Evolutionary conservation across 257 asterid species (phyloP).

Genomic region (Solanum ossicruentum): DNA sequence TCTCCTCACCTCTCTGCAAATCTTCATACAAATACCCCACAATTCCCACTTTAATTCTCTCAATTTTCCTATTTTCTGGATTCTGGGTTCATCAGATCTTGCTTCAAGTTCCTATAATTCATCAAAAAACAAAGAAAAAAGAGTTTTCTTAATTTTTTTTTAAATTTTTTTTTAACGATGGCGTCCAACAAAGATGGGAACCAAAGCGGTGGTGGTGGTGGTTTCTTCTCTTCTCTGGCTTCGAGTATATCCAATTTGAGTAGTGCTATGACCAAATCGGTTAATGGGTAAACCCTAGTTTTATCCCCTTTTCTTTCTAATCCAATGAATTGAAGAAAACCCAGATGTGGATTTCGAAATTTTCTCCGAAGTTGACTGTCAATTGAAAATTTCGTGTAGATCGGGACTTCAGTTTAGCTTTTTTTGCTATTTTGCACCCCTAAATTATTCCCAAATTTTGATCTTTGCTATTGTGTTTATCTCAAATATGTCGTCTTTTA

Average conservation of each 20-base stretch:
- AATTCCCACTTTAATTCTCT: not conserved
- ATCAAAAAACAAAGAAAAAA: not conserved
- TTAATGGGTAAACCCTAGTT: slow-evolving; percentile 44
- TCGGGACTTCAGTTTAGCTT: not conserved
- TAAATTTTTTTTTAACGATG: not conserved
- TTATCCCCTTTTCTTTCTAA: not conserved
- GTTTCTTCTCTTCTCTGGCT: slow-evolving; percentile 60
- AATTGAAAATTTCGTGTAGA: not conserved
- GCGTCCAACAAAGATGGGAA: slow-evolving; percentile 16
- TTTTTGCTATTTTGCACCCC: not conserved
- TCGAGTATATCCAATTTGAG: slow-evolving; percentile 52
- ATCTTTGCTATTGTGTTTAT: not conserved
- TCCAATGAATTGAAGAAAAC: not conserved
- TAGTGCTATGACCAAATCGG: slow-evolving; percentile 58
- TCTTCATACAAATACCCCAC: not conserved
- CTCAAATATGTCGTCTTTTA: not conserved
- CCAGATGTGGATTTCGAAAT: not conserved
- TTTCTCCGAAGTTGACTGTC: not conserved
- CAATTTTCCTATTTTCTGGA: not conserved
- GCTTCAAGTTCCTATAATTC: not conserved
- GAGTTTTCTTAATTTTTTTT: not conserved
- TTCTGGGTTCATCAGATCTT: not conserved
- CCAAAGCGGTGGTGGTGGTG: slow-evolving; percentile 24
- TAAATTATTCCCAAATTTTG: not conserved
- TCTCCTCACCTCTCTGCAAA: not conserved